These are phyloP conservation scores for Micractinium sp. DNA, from an alignment of 139 green algal species.

Conservation along the genomic window DNA sequence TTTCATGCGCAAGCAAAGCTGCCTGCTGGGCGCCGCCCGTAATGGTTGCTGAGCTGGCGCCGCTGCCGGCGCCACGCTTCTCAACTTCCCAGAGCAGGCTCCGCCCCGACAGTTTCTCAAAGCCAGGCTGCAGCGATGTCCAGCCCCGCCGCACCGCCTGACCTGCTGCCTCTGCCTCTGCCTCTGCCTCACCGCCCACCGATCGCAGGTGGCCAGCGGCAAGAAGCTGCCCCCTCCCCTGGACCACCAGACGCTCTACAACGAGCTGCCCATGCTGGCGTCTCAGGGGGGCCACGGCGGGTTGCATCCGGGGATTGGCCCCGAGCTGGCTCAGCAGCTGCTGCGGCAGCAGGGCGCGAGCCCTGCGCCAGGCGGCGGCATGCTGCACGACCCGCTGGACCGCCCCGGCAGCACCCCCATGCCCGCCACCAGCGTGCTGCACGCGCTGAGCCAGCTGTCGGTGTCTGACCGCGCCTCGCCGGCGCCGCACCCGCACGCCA, in stretches of 20 bases:
- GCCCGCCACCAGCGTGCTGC: slow-evolving; percentile 46
- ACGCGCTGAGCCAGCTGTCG: slow-evolving; percentile 58
- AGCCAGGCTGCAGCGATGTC: not conserved
- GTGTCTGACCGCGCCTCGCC: slow-evolving; percentile 12
- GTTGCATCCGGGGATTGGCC: not conserved
- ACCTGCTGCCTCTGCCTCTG: not conserved
- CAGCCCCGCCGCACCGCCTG: not conserved
- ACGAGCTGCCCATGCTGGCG: slow-evolving; percentile 63
- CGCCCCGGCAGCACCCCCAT: slow-evolving; percentile 39
- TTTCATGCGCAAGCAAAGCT: too few relatives aligned
- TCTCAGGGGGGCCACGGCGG: not conserved
- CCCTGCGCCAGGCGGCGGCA: slow-evolving; percentile 4
- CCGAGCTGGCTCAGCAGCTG: slow-evolving; percentile 42
- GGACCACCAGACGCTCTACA: slow-evolving; percentile 78
- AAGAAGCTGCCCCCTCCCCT: slow-evolving; percentile 85
- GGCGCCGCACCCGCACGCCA: slow-evolving; percentile 3
- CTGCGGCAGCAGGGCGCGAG: slow-evolving; percentile 38
- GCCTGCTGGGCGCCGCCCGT: too few relatives aligned
- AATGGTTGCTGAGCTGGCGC: not conserved
- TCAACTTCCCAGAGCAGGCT: too few relatives aligned
- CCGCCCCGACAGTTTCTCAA: too few relatives aligned
- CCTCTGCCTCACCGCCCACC: not conserved
- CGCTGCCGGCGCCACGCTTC: not conserved
- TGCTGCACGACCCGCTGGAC: slow-evolving; percentile 74
- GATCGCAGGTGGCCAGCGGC: slow-evolving; percentile 58